Percentiles rank a stretch among this genome's conserved stretches.
Conservation (phyloP, 2,329 filamentous ascomycete genomes). For the Aspergillus sp. region DNA sequence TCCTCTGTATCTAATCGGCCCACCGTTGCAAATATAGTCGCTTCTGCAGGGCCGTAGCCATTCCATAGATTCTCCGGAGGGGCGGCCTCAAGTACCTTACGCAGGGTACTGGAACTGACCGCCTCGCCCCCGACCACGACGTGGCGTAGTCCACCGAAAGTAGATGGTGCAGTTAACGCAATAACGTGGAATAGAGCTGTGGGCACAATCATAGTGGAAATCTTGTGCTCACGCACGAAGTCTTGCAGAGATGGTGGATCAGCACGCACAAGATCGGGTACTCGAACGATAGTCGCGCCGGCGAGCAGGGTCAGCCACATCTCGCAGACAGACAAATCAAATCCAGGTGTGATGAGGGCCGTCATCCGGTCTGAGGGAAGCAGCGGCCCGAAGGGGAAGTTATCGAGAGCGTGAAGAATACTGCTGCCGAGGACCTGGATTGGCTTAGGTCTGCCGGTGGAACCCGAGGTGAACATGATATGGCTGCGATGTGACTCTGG, state of each 20-base stretch:
- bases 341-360: constrained; percentile 18
- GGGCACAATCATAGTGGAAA: constrained; percentile 9
- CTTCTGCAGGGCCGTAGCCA: constrained; percentile 19
- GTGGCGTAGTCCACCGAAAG: constrained; percentile 9
- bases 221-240: neutral
- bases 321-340: constrained; percentile 18
- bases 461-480: constrained; percentile 63
- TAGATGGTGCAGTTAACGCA: neutral
- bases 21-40: constrained; percentile 10
- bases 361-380: constrained; percentile 12
- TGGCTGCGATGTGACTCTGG: constrained; percentile 9
- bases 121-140: constrained; percentile 15
- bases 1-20: constrained; percentile 11
- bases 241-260: constrained; percentile 1
- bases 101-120: constrained; percentile 10
- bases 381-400: constrained; percentile 9
- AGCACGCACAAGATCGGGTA: neutral
- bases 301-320: constrained; percentile 17
- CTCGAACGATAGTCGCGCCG: constrained; percentile 12
- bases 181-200: constrained; percentile 7
- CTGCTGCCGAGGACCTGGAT: constrained; percentile 68
- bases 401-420: constrained; percentile 13
- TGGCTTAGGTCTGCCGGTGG: constrained; percentile 73
- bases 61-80: constrained; percentile 19
- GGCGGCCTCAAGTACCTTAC: constrained; percentile 2